Evolutionary conservation across 164 flowering plant species (phyloP).

Genomic region (Euptelea pleiosperma): DNA sequence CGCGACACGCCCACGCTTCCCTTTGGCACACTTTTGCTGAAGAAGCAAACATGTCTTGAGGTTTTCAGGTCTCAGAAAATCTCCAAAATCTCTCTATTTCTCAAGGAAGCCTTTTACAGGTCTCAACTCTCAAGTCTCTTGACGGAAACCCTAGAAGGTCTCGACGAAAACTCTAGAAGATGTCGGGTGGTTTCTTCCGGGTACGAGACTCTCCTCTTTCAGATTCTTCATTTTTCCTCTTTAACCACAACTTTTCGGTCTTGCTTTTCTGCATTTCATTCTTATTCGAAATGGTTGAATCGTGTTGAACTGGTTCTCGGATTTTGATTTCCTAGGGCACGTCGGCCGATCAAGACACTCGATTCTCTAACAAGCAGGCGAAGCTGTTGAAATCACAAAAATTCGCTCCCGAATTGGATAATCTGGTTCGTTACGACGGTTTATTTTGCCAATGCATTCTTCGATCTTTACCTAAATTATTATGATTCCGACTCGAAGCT

Average conservation of each 20-base stretch:
- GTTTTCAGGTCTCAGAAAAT: too few relatives aligned
- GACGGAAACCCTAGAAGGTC: neutral
- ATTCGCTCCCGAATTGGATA: conserved; percentile 85
- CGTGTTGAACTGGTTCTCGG: neutral
- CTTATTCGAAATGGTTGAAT: neutral
- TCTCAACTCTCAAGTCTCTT: neutral
- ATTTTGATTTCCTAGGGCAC: conserved; percentile 58
- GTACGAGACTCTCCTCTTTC: conserved; percentile 25
- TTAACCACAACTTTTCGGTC: neutral
- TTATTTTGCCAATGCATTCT: neutral
- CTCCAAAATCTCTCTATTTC: too few relatives aligned
- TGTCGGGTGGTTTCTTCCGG: conserved; percentile 99
- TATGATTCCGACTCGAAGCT: neutral
- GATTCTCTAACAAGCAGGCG: conserved; percentile 97
- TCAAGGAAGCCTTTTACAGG: too few relatives aligned
- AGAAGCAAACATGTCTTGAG: too few relatives aligned
- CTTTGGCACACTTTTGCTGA: too few relatives aligned
- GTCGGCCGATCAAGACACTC: conserved; percentile 97
- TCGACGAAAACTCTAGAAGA: conserved; percentile 51
- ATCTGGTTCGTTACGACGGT: conserved; percentile 51
- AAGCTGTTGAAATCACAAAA: conserved; percentile 94
- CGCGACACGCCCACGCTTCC: too few relatives aligned
- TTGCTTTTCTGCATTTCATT: neutral
- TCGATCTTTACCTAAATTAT: too few relatives aligned
- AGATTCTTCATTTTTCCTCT: neutral